Conservation (phyloP, 2,329 filamentous ascomycete species). For the Falciphora oryzae region DNA sequence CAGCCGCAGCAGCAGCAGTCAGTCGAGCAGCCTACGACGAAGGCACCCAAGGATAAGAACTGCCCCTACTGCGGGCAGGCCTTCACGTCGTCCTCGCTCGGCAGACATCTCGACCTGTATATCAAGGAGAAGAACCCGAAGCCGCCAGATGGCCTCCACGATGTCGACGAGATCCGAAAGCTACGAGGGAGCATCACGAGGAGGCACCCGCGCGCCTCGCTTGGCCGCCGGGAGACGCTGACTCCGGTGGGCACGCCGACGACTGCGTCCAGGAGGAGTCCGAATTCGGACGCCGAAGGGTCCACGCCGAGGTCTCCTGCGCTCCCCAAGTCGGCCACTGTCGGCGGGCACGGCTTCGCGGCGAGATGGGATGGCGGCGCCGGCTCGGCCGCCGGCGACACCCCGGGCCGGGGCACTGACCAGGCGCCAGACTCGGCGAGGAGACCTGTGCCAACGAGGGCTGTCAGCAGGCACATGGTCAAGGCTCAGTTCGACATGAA, state of each 20-base stretch:
- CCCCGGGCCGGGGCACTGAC: slow-evolving; percentile 25
- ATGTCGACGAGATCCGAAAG: slow-evolving; percentile 83
- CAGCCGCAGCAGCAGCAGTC: neutral
- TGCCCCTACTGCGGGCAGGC: slow-evolving; percentile 85
- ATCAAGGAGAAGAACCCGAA: slow-evolving; percentile 93
- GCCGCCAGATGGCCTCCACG: slow-evolving; percentile 76
- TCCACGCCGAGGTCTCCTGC: slow-evolving; percentile 28
- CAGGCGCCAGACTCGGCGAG: slow-evolving; percentile 28
- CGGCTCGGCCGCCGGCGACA: slow-evolving; percentile 42
- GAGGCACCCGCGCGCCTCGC: slow-evolving; percentile 64
- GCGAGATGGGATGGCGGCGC: slow-evolving; percentile 65
- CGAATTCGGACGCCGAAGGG: slow-evolving; percentile 33
- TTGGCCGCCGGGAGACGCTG: slow-evolving; percentile 54
- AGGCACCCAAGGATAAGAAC: slow-evolving; percentile 72
- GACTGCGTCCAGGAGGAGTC: slow-evolving; percentile 33
- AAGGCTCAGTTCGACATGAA: slow-evolving; percentile 60
- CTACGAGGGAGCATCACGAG: slow-evolving; percentile 81
- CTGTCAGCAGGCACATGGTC: slow-evolving; percentile 43
- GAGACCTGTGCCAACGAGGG: slow-evolving; percentile 32
- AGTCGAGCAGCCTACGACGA: slow-evolving; percentile 18
- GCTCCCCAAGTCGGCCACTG: slow-evolving; percentile 24
- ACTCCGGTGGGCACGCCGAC: slow-evolving; percentile 49
- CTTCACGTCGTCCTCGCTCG: slow-evolving; percentile 90
- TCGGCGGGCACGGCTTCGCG: neutral
- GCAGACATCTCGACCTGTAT: slow-evolving; percentile 89